These are phyloP conservation scores for Wickerhamiella domercqiae DNA, from an alignment of 805 yeast species.

Conservation along the genomic window DNA sequence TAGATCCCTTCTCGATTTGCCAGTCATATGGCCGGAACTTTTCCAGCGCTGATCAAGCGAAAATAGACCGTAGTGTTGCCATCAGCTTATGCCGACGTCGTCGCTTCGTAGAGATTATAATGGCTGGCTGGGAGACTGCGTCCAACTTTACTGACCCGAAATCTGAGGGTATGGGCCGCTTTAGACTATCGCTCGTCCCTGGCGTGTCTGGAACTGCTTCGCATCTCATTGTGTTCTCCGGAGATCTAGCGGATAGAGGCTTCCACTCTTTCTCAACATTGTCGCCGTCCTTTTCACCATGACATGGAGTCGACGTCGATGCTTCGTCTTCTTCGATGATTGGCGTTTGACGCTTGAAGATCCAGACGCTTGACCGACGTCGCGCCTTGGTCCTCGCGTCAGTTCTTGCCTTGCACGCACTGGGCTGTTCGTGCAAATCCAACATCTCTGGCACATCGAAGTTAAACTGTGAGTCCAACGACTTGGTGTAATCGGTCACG, in stretches of 20 bases:
- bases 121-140: too few species aligned
- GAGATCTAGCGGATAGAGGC: too few species aligned
- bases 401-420: too few species aligned
- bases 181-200: too few species aligned
- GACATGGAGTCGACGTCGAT: too few species aligned
- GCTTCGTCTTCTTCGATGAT: conserved; percentile 1
- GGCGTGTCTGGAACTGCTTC: too few species aligned
- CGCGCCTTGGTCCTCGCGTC: neutral
- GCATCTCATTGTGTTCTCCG: too few species aligned
- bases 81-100: neutral
- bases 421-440: too few species aligned
- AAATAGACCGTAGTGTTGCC: neutral
- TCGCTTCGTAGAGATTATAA: neutral
- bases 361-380: neutral
- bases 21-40: conserved; percentile 36
- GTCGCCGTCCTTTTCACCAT: too few species aligned
- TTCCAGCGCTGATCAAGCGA: conserved; percentile 25
- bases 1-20: conserved; percentile 41
- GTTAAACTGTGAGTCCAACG: neutral
- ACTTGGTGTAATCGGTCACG: neutral
- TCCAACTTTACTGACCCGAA: too few species aligned
- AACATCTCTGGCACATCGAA: neutral
- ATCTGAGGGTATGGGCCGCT: too few species aligned
- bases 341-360: conserved; percentile 1
- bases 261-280: too few species aligned